phyloP scores from a whole-genome alignment of 805 yeast genomes.

The Priceomyces fermenticarens region DNA sequence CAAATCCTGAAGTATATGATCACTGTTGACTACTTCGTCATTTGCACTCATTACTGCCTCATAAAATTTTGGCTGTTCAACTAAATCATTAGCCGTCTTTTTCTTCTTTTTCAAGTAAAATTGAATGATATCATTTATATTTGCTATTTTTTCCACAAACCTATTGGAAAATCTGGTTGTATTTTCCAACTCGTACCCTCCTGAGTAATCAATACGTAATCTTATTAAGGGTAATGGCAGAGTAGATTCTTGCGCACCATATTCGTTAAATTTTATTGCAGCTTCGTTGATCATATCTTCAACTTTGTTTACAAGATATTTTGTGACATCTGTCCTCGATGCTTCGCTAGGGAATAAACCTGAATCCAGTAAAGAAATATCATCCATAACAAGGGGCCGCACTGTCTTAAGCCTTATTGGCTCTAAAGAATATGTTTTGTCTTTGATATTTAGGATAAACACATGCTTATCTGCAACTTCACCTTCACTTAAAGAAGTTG shows the following conservation, averaged over 20 bases:
- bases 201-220: slow-evolving; percentile 81
- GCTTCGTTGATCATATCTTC: slow-evolving; percentile 66
- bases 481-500: slow-evolving; percentile 83
- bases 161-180: slow-evolving; percentile 84
- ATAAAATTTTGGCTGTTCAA: slow-evolving; percentile 10
- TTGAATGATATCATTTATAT: slow-evolving; percentile 79
- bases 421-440: slow-evolving; percentile 52
- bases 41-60: slow-evolving; percentile 12
- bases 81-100: slow-evolving; percentile 17
- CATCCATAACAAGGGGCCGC: slow-evolving; percentile 78
- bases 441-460: slow-evolving; percentile 65
- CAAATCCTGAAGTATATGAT: slow-evolving; percentile 55
- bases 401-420: slow-evolving; percentile 65
- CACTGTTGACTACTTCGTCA: slow-evolving; percentile 18
- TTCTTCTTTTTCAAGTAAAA: slow-evolving; percentile 53
- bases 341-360: slow-evolving; percentile 60
- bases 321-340: slow-evolving; percentile 57
- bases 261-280: slow-evolving; percentile 41
- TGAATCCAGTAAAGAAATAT: slow-evolving; percentile 51
- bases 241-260: slow-evolving; percentile 19
- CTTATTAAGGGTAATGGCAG: slow-evolving; percentile 67
- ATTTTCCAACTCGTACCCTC: slow-evolving; percentile 89
- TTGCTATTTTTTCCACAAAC: slow-evolving; percentile 89
- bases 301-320: slow-evolving; percentile 60
- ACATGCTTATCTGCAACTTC: slow-evolving; percentile 76